Conservation (phyloP, 805 yeast species). For the Myxozyma vanderwaltii region DNA sequence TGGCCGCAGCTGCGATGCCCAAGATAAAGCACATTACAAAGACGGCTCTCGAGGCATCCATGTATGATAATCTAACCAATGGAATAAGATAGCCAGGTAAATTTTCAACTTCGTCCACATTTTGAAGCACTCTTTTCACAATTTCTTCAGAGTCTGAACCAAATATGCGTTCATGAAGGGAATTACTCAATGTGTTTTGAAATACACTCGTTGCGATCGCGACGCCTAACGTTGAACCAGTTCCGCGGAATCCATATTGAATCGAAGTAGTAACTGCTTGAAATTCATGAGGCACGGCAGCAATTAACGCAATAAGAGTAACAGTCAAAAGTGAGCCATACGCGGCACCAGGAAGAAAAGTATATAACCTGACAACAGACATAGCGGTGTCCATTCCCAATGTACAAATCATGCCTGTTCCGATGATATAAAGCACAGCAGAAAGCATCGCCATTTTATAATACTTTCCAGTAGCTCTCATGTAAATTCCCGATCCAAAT, state of each 20-base stretch:
- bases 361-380: slow-evolving; percentile 16
- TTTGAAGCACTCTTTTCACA: slow-evolving; percentile 18
- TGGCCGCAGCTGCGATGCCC: slow-evolving; percentile 20
- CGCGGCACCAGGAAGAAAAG: slow-evolving; percentile 54
- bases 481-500: slow-evolving; percentile 63
- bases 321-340: slow-evolving; percentile 60
- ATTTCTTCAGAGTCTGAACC: slow-evolving; percentile 29
- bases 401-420: slow-evolving; percentile 26
- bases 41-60: slow-evolving; percentile 31
- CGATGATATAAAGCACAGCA: slow-evolving; percentile 22
- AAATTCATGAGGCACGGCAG: slow-evolving; percentile 58
- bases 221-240: slow-evolving; percentile 72
- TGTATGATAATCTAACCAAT: slow-evolving; percentile 21
- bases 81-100: slow-evolving; percentile 23
- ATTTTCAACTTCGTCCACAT: slow-evolving; percentile 18
- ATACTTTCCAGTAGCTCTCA: slow-evolving; percentile 59
- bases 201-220: slow-evolving; percentile 59
- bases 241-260: slow-evolving; percentile 71
- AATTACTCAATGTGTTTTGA: slow-evolving; percentile 46
- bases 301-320: slow-evolving; percentile 62
- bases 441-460: slow-evolving; percentile 34
- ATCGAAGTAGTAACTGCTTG: slow-evolving; percentile 78
- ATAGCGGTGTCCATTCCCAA: slow-evolving; percentile 18
- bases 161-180: slow-evolving; percentile 30
- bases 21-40: slow-evolving; percentile 23